phyloP scores from a whole-genome alignment of 2,329 filamentous ascomycete species.

The Aspergillus sp. region DNA sequence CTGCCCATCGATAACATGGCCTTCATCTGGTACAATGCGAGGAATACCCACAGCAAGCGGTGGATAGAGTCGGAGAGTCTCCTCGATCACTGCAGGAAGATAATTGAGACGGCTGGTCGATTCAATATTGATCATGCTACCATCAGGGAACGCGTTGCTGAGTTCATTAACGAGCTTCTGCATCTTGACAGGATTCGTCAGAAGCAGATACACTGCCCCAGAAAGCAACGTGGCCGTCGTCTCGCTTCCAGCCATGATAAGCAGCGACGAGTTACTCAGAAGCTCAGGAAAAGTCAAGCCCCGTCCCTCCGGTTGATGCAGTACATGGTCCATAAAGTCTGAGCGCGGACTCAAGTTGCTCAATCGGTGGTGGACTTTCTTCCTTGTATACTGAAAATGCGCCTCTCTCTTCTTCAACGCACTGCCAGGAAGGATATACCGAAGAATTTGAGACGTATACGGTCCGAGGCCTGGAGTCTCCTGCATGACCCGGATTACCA shows the following conservation, averaged over 20 bases:
- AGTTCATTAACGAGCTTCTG: constrained; percentile 21
- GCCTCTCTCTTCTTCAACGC: not conserved
- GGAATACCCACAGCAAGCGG: constrained; percentile 26
- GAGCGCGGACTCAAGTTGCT: constrained; percentile 13
- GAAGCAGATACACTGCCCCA: constrained; percentile 31
- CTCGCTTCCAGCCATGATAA: constrained; percentile 37
- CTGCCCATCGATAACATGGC: constrained; percentile 31
- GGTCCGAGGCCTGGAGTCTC: not conserved
- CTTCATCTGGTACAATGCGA: constrained; percentile 26
- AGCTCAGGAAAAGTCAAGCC: constrained; percentile 1
- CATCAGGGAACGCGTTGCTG: constrained; percentile 18
- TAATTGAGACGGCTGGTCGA: constrained; percentile 31
- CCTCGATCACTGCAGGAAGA: constrained; percentile 44
- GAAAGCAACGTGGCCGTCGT: constrained; percentile 42
- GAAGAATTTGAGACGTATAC: not conserved
- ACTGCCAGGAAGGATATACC: not conserved
- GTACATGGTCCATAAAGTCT: constrained; percentile 16
- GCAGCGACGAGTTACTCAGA: constrained; percentile 22
- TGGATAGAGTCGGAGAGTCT: constrained; percentile 44
- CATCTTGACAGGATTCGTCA: constrained; percentile 16
- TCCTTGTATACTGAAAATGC: constrained; percentile 8
- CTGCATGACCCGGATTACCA: not conserved
- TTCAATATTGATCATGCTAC: constrained; percentile 31
- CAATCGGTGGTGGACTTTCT: constrained; percentile 20
- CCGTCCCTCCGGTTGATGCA: not conserved